phyloP scores from a whole-genome alignment of 306 rosid genomes.

The Glycine soja region DNA sequence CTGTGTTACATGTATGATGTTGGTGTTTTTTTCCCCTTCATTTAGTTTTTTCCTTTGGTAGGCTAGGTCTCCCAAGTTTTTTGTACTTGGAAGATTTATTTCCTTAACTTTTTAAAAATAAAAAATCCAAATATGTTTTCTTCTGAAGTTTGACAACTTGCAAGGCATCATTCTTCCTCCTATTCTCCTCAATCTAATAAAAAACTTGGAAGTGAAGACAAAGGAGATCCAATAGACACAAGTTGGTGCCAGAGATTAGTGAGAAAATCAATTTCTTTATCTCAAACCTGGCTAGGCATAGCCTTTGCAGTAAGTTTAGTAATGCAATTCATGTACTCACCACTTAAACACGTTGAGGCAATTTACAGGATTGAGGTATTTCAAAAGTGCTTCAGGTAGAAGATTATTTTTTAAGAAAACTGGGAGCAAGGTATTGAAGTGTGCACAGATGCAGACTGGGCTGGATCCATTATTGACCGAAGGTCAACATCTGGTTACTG shows the following conservation, averaged over 20 bases:
- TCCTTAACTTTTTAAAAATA: no score
- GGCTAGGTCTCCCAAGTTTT: no score
- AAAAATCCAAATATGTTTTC: no score
- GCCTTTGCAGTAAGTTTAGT: not conserved
- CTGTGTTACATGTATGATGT: no score
- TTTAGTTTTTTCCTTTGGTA: no score
- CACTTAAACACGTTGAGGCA: not conserved
- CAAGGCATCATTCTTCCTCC: no score
- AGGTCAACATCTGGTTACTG: not conserved
- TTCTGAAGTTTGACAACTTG: no score
- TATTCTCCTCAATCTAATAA: no score
- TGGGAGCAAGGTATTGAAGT: not conserved
- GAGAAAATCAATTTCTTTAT: not conserved
- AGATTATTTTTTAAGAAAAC: not conserved
- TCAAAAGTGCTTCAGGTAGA: not conserved
- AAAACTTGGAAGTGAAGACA: not conserved
- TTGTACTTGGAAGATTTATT: no score
- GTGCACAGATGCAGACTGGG: not conserved
- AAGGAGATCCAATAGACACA: not conserved
- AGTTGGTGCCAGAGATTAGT: not conserved
- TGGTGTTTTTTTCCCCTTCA: no score
- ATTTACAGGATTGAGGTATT: not conserved
- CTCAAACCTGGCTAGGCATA: not conserved
- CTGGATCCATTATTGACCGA: not conserved
- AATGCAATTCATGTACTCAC: not conserved